These are phyloP conservation scores for Lippia alba DNA, from an alignment of 305 asterid genomes.

Conservation along the genomic window DNA sequence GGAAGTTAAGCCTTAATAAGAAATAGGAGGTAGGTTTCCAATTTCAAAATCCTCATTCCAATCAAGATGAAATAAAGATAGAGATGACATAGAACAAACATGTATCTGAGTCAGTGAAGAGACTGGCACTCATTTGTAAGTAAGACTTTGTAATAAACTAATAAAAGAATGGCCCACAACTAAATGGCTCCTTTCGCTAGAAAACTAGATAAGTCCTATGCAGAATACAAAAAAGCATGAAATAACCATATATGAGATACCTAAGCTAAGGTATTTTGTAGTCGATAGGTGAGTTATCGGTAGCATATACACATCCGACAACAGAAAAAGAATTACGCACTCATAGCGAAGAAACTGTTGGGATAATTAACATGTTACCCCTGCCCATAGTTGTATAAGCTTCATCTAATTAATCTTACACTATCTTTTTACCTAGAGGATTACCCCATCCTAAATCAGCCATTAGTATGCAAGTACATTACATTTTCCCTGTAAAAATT, in stretches of 20 bases:
- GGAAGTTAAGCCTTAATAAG: not conserved
- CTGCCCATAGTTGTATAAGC: not conserved
- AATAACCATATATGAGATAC: slow-evolving; percentile 16
- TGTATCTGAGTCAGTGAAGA: not conserved
- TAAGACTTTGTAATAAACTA: not conserved
- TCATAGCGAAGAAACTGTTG: not conserved
- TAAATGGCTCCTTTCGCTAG: no score
- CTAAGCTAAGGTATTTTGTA: slow-evolving; percentile 3
- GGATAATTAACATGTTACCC: no score
- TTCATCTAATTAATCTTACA: slow-evolving; percentile 9
- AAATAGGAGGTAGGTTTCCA: not conserved
- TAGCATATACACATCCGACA: not conserved
- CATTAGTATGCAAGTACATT: no score
- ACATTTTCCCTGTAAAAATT: not conserved
- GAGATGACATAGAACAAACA: not conserved
- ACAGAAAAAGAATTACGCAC: not conserved
- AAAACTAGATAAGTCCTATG: no score
- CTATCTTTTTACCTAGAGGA: no score
- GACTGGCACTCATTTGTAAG: not conserved
- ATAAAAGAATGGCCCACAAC: no score
- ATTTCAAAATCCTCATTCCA: slow-evolving; percentile 12
- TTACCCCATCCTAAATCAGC: no score
- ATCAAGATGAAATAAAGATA: slow-evolving; percentile 11
- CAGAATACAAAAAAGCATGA: not conserved
- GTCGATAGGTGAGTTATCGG: slow-evolving; percentile 15